Conservation (phyloP, 164 flowering plant genomes). For the Paratinospora sagittata region DNA sequence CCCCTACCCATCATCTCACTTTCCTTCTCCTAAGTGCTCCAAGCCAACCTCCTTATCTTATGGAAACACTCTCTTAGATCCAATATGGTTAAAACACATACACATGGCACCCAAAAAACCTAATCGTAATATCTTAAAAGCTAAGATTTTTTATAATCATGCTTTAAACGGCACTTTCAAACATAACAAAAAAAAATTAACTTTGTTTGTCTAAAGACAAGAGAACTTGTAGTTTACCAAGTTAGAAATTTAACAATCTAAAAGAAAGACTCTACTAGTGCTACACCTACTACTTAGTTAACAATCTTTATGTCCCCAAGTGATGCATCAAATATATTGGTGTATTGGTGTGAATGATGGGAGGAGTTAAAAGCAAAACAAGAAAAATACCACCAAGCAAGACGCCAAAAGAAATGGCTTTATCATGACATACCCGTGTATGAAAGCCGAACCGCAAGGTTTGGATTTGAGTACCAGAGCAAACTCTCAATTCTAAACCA, state of each 20-base stretch:
- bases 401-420: neutral
- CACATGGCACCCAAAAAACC: too few relatives aligned
- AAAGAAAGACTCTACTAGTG: neutral
- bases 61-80: too few relatives aligned
- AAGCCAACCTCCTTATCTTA: too few relatives aligned
- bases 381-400: neutral
- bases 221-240: neutral
- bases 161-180: neutral
- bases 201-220: neutral
- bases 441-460: slow-evolving; percentile 69
- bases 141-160: neutral
- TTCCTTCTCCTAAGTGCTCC: too few relatives aligned
- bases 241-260: neutral
- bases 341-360: neutral
- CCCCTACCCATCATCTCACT: too few relatives aligned
- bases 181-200: too few relatives aligned
- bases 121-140: neutral
- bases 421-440: slow-evolving; percentile 43
- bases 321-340: neutral
- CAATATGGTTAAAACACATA: too few relatives aligned
- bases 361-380: neutral
- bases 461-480: slow-evolving; percentile 83
- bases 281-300: neutral
- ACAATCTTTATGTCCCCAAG: neutral
- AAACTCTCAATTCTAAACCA: slow-evolving; percentile 78